Conservation (phyloP, 768 basidiomycete genomes). For the Lenzites betulinus region DNA sequence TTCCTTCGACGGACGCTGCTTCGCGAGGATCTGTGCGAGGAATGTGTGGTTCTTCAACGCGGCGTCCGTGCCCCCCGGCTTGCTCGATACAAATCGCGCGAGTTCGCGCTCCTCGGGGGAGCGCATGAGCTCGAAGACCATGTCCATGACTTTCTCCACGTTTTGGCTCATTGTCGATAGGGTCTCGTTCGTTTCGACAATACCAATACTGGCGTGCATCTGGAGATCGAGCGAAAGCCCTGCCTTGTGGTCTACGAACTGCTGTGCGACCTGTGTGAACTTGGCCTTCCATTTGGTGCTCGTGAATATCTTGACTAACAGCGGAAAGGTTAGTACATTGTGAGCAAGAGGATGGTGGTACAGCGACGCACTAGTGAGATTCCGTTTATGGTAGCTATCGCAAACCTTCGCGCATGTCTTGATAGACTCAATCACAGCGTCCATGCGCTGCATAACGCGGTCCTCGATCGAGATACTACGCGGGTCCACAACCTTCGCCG, state of each 20-base stretch:
- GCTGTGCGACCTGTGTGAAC: slow-evolving; percentile 18
- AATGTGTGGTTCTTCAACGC: slow-evolving; percentile 13
- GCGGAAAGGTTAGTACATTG: no score
- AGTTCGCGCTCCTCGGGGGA: slow-evolving; percentile 24
- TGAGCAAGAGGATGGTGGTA: no score
- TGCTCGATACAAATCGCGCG: slow-evolving; percentile 6
- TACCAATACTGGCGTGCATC: slow-evolving; percentile 29
- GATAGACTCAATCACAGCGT: slow-evolving; percentile 32
- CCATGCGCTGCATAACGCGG: slow-evolving; percentile 34
- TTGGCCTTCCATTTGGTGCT: slow-evolving; percentile 31
- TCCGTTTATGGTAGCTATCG: slow-evolving; percentile 36
- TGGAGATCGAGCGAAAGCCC: slow-evolving; percentile 33
- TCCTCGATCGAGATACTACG: slow-evolving; percentile 37
- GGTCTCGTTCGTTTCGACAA: slow-evolving; percentile 18
- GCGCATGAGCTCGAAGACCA: slow-evolving; percentile 23
- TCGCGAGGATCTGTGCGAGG: slow-evolving; percentile 11
- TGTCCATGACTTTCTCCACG: slow-evolving; percentile 12
- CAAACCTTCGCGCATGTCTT: slow-evolving; percentile 35
- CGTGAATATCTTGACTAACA: slow-evolving; percentile 29
- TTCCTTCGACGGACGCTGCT: neutral
- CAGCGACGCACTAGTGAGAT: slow-evolving; percentile 21
- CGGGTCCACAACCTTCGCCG: slow-evolving; percentile 30
- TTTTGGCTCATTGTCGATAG: slow-evolving; percentile 2
- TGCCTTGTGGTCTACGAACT: slow-evolving; percentile 26
- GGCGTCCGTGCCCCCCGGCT: slow-evolving; percentile 4